Evolutionary conservation across 2,329 filamentous ascomycete species (phyloP).

Genomic region (Fusarium concolor): DNA sequence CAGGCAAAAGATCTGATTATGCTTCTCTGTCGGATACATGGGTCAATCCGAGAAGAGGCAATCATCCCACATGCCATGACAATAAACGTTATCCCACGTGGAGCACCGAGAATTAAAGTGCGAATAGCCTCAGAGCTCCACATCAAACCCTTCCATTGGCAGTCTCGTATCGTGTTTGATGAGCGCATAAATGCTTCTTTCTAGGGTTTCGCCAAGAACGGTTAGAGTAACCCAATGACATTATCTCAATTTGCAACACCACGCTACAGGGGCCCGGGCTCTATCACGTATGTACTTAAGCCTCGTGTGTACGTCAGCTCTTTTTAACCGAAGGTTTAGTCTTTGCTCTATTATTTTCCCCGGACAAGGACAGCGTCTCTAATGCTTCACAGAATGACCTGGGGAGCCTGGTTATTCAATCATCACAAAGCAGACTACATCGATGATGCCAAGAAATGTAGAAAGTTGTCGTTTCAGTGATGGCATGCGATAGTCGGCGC

Average conservation of each 20-base stretch:
- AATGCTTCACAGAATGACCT: slow-evolving; percentile 2
- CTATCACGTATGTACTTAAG: not conserved
- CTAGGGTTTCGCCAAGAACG: not conserved
- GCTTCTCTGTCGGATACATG: slow-evolving; percentile 16
- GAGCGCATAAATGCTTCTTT: slow-evolving; percentile 8
- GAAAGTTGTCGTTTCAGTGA: not conserved
- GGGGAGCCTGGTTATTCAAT: slow-evolving; percentile 19
- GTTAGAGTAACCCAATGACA: slow-evolving; percentile 16
- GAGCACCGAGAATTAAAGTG: slow-evolving; percentile 9
- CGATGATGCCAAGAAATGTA: slow-evolving; percentile 19
- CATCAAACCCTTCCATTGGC: slow-evolving; percentile 1
- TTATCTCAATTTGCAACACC: slow-evolving; percentile 25
- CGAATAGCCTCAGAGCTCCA: slow-evolving; percentile 11
- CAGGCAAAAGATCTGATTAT: slow-evolving; percentile 5
- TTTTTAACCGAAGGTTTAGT: slow-evolving; percentile 5
- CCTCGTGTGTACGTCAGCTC: slow-evolving; percentile 23
- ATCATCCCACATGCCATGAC: slow-evolving; percentile 17
- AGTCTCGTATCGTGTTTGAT: slow-evolving; percentile 28
- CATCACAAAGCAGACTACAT: slow-evolving; percentile 27
- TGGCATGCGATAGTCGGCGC: slow-evolving; percentile 28
- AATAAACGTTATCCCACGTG: slow-evolving; percentile 17
- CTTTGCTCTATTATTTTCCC: not conserved
- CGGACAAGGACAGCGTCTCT: slow-evolving; percentile 5
- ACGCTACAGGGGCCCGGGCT: slow-evolving; percentile 9
- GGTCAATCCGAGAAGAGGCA: slow-evolving; percentile 17